These are phyloP conservation scores for Lipomyces orientalis DNA, from an alignment of 805 yeast genomes.

Conservation along the genomic window DNA sequence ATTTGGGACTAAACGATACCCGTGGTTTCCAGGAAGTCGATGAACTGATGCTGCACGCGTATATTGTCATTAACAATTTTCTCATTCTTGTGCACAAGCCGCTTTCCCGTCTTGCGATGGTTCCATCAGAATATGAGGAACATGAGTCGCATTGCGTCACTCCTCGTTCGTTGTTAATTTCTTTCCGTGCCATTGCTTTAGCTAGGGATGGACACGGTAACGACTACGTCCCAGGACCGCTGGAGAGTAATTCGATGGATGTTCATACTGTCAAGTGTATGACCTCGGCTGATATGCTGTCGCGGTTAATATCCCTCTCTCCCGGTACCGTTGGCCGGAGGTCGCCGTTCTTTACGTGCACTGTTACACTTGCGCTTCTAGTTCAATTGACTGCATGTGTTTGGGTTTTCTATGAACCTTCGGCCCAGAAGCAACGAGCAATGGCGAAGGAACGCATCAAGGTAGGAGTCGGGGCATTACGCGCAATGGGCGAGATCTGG, in stretches of 20 bases:
- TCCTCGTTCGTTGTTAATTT: constrained; percentile 21
- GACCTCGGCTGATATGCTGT: constrained; percentile 19
- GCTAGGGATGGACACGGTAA: neutral
- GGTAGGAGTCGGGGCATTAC: constrained; percentile 19
- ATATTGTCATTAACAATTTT: constrained; percentile 17
- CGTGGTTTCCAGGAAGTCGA: constrained; percentile 14
- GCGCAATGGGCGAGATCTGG: constrained; percentile 21
- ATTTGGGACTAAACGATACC: neutral
- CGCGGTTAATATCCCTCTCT: constrained; percentile 15
- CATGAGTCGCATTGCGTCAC: constrained; percentile 20
- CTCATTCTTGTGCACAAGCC: constrained; percentile 18
- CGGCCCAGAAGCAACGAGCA: neutral
- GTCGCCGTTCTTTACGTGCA: constrained; percentile 30
- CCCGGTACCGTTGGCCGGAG: constrained; percentile 17
- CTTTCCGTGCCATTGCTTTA: constrained; percentile 14
- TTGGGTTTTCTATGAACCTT: constrained; percentile 19
- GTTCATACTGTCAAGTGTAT: constrained; percentile 22
- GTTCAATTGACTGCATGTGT: constrained; percentile 27
- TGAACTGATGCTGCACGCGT: constrained; percentile 25
- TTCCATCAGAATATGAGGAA: constrained; percentile 15
- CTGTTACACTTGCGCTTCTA: constrained; percentile 16
- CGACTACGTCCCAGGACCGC: neutral
- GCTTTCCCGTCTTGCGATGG: constrained; percentile 22
- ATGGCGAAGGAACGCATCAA: constrained; percentile 21
- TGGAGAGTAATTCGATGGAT: neutral